phyloP scores from a whole-genome alignment of 129 eudicot genomes.

The Solidago caesia region DNA sequence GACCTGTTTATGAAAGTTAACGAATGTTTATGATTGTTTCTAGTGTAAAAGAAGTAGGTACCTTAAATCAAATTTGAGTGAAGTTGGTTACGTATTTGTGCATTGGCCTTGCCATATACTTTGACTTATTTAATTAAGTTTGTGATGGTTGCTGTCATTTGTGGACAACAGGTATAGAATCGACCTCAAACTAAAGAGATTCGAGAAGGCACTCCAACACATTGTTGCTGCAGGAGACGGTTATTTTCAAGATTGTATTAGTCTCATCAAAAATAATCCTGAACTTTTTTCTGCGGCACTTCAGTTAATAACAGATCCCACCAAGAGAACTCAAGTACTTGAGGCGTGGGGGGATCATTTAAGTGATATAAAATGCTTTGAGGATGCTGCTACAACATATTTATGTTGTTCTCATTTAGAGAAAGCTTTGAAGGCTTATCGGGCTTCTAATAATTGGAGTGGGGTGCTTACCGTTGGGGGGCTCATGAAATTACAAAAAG shows the following conservation, averaged over 20 bases:
- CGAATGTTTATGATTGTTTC: not conserved
- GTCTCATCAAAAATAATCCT: constrained; percentile 69
- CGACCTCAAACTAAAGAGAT: constrained; percentile 68
- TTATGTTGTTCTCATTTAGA: constrained; percentile 59
- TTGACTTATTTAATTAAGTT: not conserved
- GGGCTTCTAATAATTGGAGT: constrained; percentile 65
- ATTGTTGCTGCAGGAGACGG: constrained; percentile 77
- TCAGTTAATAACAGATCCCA: constrained; percentile 53
- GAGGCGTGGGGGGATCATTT: constrained; percentile 93
- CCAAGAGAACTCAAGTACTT: constrained; percentile 50
- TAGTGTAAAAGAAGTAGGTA: not conserved
- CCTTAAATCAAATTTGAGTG: not conserved
- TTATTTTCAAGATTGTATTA: constrained; percentile 63
- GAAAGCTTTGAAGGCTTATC: constrained; percentile 80
- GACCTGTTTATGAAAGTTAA: not conserved
- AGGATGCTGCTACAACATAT: constrained; percentile 84
- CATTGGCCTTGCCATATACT: not conserved
- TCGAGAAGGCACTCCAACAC: constrained; percentile 76
- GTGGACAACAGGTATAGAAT: constrained; percentile 48
- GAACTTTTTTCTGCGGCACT: constrained; percentile 70
- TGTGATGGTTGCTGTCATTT: not conserved
- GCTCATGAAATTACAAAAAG: constrained; percentile 43
- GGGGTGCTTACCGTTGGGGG: constrained; percentile 90
- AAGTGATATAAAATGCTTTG: constrained; percentile 53
- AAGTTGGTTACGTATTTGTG: constrained; percentile 4